These are phyloP conservation scores for Rhytidhysteron rufulum DNA, from an alignment of 2,329 filamentous ascomycete species.

Conservation along the genomic window DNA sequence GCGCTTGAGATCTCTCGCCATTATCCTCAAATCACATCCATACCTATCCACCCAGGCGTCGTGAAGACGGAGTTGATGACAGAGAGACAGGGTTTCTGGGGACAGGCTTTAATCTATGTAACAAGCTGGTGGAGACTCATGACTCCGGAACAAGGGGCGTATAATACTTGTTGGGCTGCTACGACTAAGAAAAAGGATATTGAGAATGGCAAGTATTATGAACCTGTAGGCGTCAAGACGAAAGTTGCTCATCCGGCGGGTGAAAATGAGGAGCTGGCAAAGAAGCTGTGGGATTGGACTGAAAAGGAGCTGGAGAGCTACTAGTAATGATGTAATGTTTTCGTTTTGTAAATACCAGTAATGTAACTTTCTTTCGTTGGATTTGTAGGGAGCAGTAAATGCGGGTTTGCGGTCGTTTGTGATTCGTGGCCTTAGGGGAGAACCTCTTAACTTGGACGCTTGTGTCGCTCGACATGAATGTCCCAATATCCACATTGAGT, in stretches of 20 bases:
- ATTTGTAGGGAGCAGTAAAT: too few relatives aligned
- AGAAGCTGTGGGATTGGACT: conserved; percentile 2
- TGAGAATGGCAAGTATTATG: neutral
- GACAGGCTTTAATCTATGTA: neutral
- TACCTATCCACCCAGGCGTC: conserved; percentile 41
- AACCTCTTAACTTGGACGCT: too few relatives aligned
- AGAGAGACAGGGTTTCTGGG: neutral
- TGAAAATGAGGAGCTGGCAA: neutral
- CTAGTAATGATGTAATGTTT: too few relatives aligned
- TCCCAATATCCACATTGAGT: too few relatives aligned
- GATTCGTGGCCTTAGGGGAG: too few relatives aligned
- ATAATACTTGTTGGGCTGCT: conserved; percentile 2
- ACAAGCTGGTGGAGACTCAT: neutral
- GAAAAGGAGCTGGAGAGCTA: neutral
- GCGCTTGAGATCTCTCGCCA: conserved; percentile 30
- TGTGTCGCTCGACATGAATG: too few relatives aligned
- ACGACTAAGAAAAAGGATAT: neutral
- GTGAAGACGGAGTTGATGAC: conserved; percentile 34
- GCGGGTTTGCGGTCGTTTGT: too few relatives aligned
- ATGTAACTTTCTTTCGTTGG: too few relatives aligned
- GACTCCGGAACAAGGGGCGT: neutral
- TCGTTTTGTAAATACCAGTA: too few relatives aligned
- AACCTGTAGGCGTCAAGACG: neutral
- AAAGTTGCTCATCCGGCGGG: neutral
- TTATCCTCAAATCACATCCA: conserved; percentile 36